A percentile compares a stretch with the other conserved stretches of the same genome.
These are phyloP conservation scores for Diutina sp. DNA, from an alignment of 1,139 yeast species.

Conservation along the genomic window DNA sequence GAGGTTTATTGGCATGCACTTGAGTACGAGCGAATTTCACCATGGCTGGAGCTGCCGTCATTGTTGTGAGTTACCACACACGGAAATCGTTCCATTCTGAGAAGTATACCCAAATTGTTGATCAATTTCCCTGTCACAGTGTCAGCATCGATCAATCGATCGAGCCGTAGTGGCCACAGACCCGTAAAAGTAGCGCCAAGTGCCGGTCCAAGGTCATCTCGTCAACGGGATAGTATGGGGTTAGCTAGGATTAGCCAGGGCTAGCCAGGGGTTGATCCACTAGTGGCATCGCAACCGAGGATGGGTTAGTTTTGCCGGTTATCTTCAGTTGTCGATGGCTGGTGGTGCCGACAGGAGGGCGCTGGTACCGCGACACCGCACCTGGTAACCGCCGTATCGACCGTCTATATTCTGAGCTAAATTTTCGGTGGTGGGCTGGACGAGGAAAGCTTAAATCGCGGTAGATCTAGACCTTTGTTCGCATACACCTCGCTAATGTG, in stretches of 20 bases:
- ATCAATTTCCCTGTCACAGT: too few relatives aligned
- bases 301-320: neutral
- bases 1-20: neutral
- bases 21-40: neutral
- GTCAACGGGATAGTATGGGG: neutral
- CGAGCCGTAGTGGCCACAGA: too few relatives aligned
- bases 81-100: too few relatives aligned
- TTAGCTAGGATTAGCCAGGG: neutral
- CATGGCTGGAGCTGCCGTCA: neutral
- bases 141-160: too few relatives aligned
- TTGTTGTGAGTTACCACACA: neutral
- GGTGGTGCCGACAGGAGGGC: neutral
- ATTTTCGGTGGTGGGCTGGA: neutral
- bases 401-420: too few relatives aligned
- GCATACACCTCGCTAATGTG: neutral
- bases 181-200: too few relatives aligned
- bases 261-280: neutral
- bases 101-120: too few relatives aligned
- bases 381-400: too few relatives aligned
- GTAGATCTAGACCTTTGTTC: neutral
- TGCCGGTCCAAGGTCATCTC: too few relatives aligned
- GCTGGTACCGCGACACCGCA: too few relatives aligned
- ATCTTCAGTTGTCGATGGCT: neutral
- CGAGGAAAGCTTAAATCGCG: neutral
- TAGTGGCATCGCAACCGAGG: neutral